Conservation (phyloP, 257 asterid genomes). For the Echites panduratus region DNA sequence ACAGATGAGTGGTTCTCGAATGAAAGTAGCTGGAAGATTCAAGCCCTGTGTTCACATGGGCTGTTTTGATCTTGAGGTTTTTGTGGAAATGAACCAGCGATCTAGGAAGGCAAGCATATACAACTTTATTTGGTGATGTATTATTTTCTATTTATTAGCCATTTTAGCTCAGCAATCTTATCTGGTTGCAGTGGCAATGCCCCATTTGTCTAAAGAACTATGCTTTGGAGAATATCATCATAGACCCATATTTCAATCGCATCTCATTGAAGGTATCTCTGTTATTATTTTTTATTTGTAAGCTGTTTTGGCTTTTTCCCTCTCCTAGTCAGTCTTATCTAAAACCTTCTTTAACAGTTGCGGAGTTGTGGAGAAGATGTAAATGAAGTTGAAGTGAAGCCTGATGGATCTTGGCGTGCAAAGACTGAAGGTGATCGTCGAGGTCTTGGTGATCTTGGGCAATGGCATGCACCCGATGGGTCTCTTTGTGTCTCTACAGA, state of each 20-base stretch:
- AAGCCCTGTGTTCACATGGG: constrained; percentile 91
- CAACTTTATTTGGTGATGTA: constrained; percentile 2
- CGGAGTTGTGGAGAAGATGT: constrained; percentile 72
- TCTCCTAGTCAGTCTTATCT: constrained; percentile 8
- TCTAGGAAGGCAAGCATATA: constrained; percentile 85
- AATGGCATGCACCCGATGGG: constrained; percentile 95
- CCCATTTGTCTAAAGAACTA: constrained; percentile 94
- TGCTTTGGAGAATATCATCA: constrained; percentile 73
- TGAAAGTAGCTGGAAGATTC: constrained; percentile 97
- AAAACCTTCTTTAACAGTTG: constrained; percentile 38
- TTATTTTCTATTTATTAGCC: constrained; percentile 7
- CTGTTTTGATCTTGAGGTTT: constrained; percentile 91
- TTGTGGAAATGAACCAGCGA: constrained; percentile 95
- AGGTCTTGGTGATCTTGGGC: constrained; percentile 75
- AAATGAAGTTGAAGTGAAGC: constrained; percentile 89
- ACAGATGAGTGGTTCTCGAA: constrained; percentile 95
- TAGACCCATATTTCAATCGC: constrained; percentile 87
- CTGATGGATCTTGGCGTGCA: constrained; percentile 98
- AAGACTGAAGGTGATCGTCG: constrained; percentile 72
- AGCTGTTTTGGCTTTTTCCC: constrained; percentile 8
- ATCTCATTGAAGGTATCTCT: constrained; percentile 67
- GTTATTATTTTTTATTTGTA: constrained; percentile 3
- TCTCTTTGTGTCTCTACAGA: constrained; percentile 40
- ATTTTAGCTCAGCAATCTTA: constrained; percentile 14
- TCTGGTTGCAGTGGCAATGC: constrained; percentile 95